Percentiles rank a stretch among this genome's conserved stretches.
Conservation (phyloP, 2,329 filamentous ascomycete species). For the Escovopsis sp. region DNA sequence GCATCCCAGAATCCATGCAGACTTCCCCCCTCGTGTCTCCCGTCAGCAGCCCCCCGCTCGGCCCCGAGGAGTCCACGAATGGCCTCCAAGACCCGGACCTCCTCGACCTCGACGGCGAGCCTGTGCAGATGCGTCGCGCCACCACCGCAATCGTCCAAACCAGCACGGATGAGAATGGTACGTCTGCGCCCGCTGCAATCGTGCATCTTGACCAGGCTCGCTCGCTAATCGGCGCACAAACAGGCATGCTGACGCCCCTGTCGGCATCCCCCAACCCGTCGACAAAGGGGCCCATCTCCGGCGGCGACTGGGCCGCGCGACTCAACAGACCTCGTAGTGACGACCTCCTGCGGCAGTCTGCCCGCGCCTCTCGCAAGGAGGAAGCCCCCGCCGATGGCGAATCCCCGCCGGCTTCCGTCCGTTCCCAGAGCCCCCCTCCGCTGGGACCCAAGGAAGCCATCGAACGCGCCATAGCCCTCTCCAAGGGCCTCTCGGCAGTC, state of each 20-base stretch:
- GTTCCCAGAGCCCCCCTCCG: constrained; percentile 66
- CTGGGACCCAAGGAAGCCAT: constrained; percentile 61
- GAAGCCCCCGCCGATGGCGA: constrained; percentile 24
- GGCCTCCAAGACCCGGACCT: constrained; percentile 53
- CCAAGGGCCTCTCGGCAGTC: constrained; percentile 71
- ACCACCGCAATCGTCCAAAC: constrained; percentile 27
- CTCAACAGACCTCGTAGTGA: constrained; percentile 37
- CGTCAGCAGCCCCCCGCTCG: constrained; percentile 63
- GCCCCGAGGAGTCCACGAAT: constrained; percentile 18
- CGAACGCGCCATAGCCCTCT: constrained; percentile 68
- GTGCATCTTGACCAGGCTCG: neutral
- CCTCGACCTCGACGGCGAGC: constrained; percentile 45
- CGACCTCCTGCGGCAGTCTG: constrained; percentile 34
- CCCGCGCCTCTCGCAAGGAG: constrained; percentile 21
- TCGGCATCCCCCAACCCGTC: constrained; percentile 38
- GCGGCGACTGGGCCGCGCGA: constrained; percentile 35
- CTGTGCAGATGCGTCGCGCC: constrained; percentile 26
- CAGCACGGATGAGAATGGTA: constrained; percentile 17
- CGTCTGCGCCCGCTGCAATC: neutral
- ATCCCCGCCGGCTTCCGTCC: constrained; percentile 28
- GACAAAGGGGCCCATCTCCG: constrained; percentile 30
- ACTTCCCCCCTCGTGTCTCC: constrained; percentile 90
- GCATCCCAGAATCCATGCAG: constrained; percentile 83
- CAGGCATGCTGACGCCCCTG: constrained; percentile 37
- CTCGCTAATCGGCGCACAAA: neutral